Evolutionary conservation across 345 rosid species (phyloP).

Genomic region (Eucalyptus polyanthemos): DNA sequence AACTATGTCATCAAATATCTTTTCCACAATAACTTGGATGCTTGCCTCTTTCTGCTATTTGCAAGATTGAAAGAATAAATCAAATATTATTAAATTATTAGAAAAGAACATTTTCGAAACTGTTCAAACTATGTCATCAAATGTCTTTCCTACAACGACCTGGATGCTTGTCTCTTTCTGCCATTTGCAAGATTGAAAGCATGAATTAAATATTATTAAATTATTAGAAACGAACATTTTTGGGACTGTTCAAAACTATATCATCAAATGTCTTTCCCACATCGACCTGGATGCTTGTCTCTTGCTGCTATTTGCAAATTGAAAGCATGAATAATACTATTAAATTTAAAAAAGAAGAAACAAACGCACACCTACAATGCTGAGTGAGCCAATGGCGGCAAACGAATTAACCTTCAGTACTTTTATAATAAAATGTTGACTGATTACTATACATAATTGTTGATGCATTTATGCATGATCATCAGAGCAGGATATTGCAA

Average conservation of each 20-base stretch:
- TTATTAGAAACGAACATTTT: conserved; percentile 13
- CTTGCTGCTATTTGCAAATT: conserved; percentile 29
- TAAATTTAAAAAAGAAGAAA: background rate
- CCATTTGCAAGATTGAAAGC: background rate
- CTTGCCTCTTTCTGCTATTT: conserved; percentile 46
- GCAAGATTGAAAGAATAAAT: background rate
- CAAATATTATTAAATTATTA: background rate
- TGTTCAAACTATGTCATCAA: conserved; percentile 59
- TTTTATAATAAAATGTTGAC: background rate
- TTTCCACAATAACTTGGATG: conserved; percentile 51
- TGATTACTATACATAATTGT: background rate
- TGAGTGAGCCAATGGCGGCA: background rate
- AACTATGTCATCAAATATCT: conserved; percentile 66
- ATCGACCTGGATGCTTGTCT: conserved; percentile 31
- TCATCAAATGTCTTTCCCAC: conserved; percentile 84
- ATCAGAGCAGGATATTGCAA: background rate
- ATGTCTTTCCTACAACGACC: conserved; percentile 70
- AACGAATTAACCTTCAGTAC: background rate
- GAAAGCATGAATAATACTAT: background rate
- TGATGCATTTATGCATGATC: background rate
- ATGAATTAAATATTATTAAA: background rate
- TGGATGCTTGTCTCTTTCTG: conserved; percentile 43
- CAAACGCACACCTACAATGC: background rate
- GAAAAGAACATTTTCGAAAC: conserved; percentile 28
- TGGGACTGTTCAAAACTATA: conserved; percentile 48